Evolutionary conservation across 768 basidiomycete genomes (phyloP), one percentile per base, ranked within the genome.

Genomic region (Sarcodon aspratus): DNA sequence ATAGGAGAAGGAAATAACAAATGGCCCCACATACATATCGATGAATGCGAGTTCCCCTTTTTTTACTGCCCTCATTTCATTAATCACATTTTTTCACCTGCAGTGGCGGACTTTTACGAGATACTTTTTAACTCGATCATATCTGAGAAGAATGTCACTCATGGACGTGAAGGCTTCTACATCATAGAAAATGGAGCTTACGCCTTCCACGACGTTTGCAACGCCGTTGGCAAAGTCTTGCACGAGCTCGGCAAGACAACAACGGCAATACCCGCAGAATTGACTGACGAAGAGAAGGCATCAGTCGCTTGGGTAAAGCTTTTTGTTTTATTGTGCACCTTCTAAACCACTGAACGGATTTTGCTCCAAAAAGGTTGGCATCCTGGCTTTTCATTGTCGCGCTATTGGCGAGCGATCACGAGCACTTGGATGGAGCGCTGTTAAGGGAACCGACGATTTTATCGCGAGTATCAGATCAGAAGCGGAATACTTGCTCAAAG

Each of bases 1-100:
- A 65, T 83, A 3, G 80, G 81, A 0, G 55, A 68, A 40, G 82
- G 83, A 1, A 63, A 69, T 55, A 79, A 82, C 47, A 40, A 77
- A 6, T 85, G 79, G 81, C 70, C 74, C 0, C 65, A 77, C 51
- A 73, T 82, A 15, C 70, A 79, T 50, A 69, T 80, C 45, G 62
- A 72, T 38, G 79, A 82, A 35, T 63, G 68, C 10, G 54, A n/a
- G 9, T 21, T 33, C 35, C 21, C 12, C 32, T 8, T 17, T 32
- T 40, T 17, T 43, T 5, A 27, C 21, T 27, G 5, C 21, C 21
- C 21, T 27, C 5, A 5, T 27, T 27, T 27, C 21, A 31, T 9
- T 54, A 4, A 12, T 31, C 17, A 44, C 35, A 48, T 11, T 44
- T 6, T 42, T 17, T n/a, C 44, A 18, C 54, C 42, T 12, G 27